Conservation (phyloP, 352 stramenopile species). For the Globisporangium alternatum region DNA sequence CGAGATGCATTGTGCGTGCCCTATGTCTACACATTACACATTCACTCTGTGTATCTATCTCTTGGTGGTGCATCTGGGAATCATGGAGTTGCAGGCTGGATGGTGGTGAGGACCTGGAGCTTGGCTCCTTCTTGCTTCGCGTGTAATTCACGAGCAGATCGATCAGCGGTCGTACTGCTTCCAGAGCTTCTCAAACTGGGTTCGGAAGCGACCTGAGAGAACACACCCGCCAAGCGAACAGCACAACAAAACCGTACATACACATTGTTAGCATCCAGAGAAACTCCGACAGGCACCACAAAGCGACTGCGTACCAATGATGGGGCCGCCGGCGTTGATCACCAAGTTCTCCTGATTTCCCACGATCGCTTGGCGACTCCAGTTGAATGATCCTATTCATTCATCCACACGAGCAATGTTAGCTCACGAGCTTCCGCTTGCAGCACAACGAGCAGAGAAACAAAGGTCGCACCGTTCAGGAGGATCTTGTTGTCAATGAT, state of each 20-base stretch:
- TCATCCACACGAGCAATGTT: not conserved
- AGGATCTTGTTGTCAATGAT: conserved; percentile 60
- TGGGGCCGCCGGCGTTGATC: conserved; percentile 43
- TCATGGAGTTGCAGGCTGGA: not conserved
- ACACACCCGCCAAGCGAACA: no score
- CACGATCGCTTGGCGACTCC: conserved; percentile 63
- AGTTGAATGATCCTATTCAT: conserved; percentile 61
- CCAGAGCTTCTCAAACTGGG: conserved; percentile 68
- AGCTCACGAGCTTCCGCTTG: not conserved
- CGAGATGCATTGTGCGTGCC: not conserved
- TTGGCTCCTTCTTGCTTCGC: not conserved
- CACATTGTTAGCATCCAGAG: not conserved
- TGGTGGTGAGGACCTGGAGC: no score
- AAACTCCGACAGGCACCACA: not conserved
- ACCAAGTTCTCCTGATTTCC: conserved; percentile 70
- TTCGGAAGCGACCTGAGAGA: conserved; percentile 42
- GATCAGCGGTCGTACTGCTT: conserved; percentile 41
- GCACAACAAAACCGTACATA: not conserved
- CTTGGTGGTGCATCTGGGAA: not conserved
- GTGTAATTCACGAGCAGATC: no score
- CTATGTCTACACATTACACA: conserved; percentile 4
- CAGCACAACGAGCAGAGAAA: not conserved
- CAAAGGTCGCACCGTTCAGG: conserved; percentile 40
- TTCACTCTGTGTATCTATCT: conserved; percentile 1
- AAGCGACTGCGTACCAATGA: conserved; percentile 33